Evolutionary conservation across 768 basidiomycete species (phyloP).

Genomic region (Sporobolomyces roseus): DNA sequence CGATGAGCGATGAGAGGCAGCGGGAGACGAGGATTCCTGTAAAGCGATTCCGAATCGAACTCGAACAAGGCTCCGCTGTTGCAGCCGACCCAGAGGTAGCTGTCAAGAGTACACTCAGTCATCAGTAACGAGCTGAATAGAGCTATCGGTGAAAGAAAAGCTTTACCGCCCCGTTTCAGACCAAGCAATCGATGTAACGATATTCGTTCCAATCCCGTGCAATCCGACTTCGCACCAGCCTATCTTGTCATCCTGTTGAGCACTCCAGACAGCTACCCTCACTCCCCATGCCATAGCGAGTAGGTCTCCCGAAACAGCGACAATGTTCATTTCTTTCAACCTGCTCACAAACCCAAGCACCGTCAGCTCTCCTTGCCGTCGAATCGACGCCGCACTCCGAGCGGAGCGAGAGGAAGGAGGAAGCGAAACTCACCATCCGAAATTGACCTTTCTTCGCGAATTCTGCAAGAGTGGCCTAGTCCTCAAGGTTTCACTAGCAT

Average conservation of each 20-base stretch:
- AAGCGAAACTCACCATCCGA: neutral
- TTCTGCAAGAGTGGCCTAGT: slow-evolving; percentile 6
- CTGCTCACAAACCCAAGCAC: neutral
- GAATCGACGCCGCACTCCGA: too few relatives aligned
- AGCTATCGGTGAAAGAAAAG: too few relatives aligned
- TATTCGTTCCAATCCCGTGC: neutral
- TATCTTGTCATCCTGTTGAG: neutral
- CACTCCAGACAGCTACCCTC: slow-evolving; percentile 5
- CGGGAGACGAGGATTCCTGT: neutral
- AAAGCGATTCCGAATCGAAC: slow-evolving; percentile 4
- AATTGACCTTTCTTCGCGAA: neutral
- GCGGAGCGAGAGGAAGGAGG: neutral
- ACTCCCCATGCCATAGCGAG: neutral
- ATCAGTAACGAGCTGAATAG: too few relatives aligned
- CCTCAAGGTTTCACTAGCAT: slow-evolving; percentile 14
- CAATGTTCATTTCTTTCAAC: neutral
- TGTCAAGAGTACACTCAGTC: neutral
- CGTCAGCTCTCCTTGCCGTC: neutral
- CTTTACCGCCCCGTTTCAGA: slow-evolving; percentile 12
- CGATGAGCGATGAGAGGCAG: neutral
- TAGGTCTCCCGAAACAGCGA: slow-evolving; percentile 15
- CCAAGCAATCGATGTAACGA: neutral
- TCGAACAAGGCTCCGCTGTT: slow-evolving; percentile 9
- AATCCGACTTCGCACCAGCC: neutral
- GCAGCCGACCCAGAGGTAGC: slow-evolving; percentile 32